Evolutionary conservation across 1,284 basidiomycete genomes (phyloP), one percentile per base, ranked within the genome.

Genomic region (Phellinidium pouzarii): DNA sequence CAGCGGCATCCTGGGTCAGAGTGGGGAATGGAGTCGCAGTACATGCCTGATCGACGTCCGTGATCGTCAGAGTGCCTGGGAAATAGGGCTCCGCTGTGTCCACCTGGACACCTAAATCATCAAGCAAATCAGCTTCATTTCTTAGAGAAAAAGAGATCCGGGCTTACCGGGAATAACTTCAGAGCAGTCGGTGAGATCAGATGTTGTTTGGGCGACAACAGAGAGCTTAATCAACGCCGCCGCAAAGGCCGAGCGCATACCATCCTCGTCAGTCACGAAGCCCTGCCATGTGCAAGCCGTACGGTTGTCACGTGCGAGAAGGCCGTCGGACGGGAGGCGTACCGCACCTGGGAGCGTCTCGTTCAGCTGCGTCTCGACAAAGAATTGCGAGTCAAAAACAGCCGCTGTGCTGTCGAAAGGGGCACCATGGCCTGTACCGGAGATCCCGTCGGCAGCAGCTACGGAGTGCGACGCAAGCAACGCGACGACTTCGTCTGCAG

Each of bases 381-480:
- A 72, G 58, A 71, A 60, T 54, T 71, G 70, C n/a, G 64, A 67
- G 57, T 71, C 70, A 47, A 72, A 70, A 17, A 64, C 51, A 4
- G 53, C 58, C 0, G 71, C 70, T 3, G 69, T 72, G 0, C 69
- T 68, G 60, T 71, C 70, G 55, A 73, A 69, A 4, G 71, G 71
- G 4, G 68, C 65, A 11, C 68, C 59, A 37, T 57, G 59, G 50
- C 65, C 61, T 20, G 60, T 60, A 11, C 61, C 52, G 48, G 67
- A 64, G 17, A 69, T 58, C 36, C 60, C 61, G 43, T 70, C 66
- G 43, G 64, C 62, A 25, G 69, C 67, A 45, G 70, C 70, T 49
- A 74, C 55, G 5, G 69, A 64, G 60, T 74, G 71, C 59, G 68
- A 69, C 26, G 71, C 66, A 14, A 75, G 65, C 44, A 74, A 65